Percentiles rank a stretch among this genome's conserved stretches.
phyloP scores from a whole-genome alignment of 2,329 filamentous ascomycete genomes.

The Ascochyta clinopodiicola region DNA sequence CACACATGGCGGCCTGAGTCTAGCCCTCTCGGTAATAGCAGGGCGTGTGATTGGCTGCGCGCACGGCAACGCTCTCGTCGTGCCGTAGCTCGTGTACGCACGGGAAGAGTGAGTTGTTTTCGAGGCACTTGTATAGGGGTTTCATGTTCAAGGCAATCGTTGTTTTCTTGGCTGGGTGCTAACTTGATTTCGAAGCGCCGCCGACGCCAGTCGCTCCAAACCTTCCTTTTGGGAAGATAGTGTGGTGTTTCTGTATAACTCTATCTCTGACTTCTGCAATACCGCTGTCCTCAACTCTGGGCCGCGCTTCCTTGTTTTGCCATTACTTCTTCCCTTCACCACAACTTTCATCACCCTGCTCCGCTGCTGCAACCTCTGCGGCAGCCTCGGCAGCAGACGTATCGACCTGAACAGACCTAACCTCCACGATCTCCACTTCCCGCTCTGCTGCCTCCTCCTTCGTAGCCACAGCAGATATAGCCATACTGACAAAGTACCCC shows the following conservation, averaged over 20 bases:
- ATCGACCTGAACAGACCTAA: neutral
- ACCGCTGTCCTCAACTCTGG: no score
- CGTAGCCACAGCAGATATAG: neutral
- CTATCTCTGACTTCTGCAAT: no score
- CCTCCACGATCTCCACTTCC: neutral
- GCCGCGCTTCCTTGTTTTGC: neutral
- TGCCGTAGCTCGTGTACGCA: neutral
- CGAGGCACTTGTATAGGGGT: no score
- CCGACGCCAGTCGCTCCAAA: no score
- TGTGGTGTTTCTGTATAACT: no score
- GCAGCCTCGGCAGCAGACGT: neutral
- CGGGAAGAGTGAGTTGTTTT: no score
- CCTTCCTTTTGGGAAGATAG: no score
- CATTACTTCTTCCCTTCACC: neutral
- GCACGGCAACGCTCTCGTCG: neutral
- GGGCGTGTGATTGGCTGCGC: neutral
- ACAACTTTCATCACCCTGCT: neutral
- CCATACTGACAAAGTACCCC: slow-evolving; percentile 11
- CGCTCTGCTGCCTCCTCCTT: neutral
- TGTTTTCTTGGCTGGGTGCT: no score
- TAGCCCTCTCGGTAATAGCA: slow-evolving; percentile 2
- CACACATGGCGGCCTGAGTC: neutral
- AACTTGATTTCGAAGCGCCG: no score
- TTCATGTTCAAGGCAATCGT: no score
- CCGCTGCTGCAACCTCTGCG: neutral